Base-by-base conservation (phyloP, 2,329 filamentous ascomycete genomes). In the Helotiales sp. region DNA sequence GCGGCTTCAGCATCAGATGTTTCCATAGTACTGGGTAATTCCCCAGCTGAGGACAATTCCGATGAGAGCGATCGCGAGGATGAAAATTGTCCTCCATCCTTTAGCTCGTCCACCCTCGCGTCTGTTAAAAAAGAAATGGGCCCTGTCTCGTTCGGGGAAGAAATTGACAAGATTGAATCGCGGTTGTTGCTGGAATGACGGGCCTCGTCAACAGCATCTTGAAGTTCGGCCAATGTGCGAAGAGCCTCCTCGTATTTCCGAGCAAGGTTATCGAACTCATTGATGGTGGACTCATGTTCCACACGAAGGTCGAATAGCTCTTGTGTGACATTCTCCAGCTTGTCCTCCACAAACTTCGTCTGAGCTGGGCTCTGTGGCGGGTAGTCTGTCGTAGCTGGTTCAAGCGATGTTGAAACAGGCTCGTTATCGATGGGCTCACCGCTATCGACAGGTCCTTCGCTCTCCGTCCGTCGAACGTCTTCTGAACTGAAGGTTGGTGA, bases 1-100 rank as follows among this genome's bases (percentile, higher is more conserved):
- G 81, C 79, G 4, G 81, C 85, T 71, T 89, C 89, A 67, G 83
- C 82, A 77, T 89, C 87, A 72, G 87, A 89, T 59, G 85, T 84
- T 73, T 90, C 88, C 70, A 83, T 84, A 70, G 88, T 89, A 74
- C 84, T 84, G 74, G 88, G 87, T 77, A 91, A 92, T 76, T 91
- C 91, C 86, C 91, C 88, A 83, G 88, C 93, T 79, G 91, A 97
- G 76, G 93, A 97, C 78, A 97, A 87, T 82, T 98, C 96, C 82
- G 93, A 96, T 72, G 93, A 97, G 74, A 97, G 90, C 76, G 93
- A 97, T 79, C 91, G 93, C 82, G 93, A 94, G 76, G 92, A 94
- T 80, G 91, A 92, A 77, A 83, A 85, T 80, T 88, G 88, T 79
- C 83, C 81, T 72, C 81, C 82, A 85, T 89, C 86, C 82, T 90